Percentiles rank a stretch among this genome's conserved stretches.
Evolutionary conservation across 441 rosid species (phyloP).

Genomic region (Corymbia citriodora): DNA sequence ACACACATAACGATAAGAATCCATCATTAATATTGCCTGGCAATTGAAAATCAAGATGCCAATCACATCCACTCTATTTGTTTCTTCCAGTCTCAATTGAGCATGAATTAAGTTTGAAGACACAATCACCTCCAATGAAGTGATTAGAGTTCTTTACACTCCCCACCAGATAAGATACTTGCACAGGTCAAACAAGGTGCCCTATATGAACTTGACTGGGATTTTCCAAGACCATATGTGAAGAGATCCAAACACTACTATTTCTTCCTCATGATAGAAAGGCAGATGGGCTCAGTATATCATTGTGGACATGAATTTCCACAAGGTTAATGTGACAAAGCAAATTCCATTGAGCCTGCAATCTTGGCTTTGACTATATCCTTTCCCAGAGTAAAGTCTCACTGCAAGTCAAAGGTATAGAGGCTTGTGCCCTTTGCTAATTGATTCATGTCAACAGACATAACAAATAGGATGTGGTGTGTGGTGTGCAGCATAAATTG

Average conservation of each 20-base stretch:
- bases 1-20: background rate
- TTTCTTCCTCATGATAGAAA: background rate
- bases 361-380: background rate
- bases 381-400: background rate
- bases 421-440: background rate
- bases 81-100: background rate
- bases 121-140: background rate
- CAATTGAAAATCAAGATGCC: background rate
- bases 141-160: background rate
- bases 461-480: background rate
- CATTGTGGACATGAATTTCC: background rate
- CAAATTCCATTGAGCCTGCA: background rate
- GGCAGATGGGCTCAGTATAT: background rate
- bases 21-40: background rate
- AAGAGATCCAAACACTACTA: background rate
- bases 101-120: background rate
- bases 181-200: background rate
- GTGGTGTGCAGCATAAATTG: background rate
- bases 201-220: background rate
- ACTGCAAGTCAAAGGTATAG: background rate
- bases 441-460: background rate
- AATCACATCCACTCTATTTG: background rate
- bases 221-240: background rate
- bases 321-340: background rate
- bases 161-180: background rate